A percentile compares a stretch with the other conserved stretches of the same genome.
Conservation (phyloP, 441 rosid genomes). For the Codiaeum variegatum region DNA sequence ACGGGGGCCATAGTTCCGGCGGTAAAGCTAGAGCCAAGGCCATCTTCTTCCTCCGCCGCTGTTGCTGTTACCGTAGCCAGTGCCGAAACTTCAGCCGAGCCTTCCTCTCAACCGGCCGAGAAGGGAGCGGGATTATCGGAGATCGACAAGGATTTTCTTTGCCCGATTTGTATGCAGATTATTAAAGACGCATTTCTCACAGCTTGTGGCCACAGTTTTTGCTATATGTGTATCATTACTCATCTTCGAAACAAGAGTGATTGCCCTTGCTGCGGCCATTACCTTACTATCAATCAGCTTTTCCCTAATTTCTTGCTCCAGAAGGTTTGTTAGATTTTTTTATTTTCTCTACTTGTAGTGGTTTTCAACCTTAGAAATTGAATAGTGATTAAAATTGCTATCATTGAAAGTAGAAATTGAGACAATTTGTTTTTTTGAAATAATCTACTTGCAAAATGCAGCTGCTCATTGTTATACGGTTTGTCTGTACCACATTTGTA, state of each 20-base stretch:
- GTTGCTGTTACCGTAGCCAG: constrained; percentile 5
- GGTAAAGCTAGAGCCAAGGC: constrained; percentile 51
- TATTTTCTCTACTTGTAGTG: background rate
- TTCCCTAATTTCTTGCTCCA: constrained; percentile 88
- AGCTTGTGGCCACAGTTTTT: constrained; percentile 91
- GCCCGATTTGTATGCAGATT: constrained; percentile 98
- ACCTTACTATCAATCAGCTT: constrained; percentile 72
- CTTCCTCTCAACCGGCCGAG: constrained; percentile 26
- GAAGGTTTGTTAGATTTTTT: constrained; percentile 47
- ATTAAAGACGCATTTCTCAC: constrained; percentile 94
- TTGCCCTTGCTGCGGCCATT: constrained; percentile 91
- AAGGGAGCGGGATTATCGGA: constrained; percentile 34
- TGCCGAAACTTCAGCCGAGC: constrained; percentile 30
- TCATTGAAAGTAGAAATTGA: background rate
- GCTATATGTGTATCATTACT: constrained; percentile 92
- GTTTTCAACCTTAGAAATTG: background rate
- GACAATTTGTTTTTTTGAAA: constrained; percentile 28
- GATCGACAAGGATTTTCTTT: constrained; percentile 73
- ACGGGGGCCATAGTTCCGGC: constrained; percentile 81
- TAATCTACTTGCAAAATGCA: constrained; percentile 25
- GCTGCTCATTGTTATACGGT: constrained; percentile 39
- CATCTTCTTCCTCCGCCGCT: constrained; percentile 27
- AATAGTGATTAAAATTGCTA: background rate
- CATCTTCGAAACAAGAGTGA: constrained; percentile 89
- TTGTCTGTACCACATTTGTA: constrained; percentile 50